Conservation (phyloP, 176 grass and related monocot genomes). For the Rhynchospora breviuscula region DNA sequence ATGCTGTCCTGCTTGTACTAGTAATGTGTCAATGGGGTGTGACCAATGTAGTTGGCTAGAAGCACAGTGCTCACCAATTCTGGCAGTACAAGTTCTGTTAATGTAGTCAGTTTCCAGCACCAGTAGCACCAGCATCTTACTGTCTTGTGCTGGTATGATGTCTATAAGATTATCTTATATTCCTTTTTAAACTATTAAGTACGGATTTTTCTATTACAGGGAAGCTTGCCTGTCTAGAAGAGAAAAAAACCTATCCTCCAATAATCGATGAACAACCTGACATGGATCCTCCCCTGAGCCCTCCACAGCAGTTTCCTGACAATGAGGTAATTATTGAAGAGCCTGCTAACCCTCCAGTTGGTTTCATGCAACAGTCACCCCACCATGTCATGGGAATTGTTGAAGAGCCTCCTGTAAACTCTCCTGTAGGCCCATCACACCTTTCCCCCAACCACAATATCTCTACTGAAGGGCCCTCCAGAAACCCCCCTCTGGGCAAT, state of each 20-base stretch:
- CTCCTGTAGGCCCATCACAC: neutral
- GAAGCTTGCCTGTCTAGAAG: conserved; percentile 10
- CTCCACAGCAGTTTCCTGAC: conserved; percentile 3
- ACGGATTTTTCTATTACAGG: neutral
- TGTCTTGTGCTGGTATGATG: neutral
- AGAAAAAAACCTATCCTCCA: conserved; percentile 6
- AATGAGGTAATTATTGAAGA: neutral
- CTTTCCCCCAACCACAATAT: neutral
- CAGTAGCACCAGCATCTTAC: neutral
- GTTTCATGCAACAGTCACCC: neutral
- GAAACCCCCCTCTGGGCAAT: neutral
- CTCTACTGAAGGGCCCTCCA: neutral
- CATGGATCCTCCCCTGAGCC: neutral
- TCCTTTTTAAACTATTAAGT: neutral
- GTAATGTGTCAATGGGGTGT: neutral
- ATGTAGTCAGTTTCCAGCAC: neutral
- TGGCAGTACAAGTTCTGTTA: neutral
- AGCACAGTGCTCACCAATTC: neutral
- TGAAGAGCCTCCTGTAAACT: neutral
- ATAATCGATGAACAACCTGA: conserved; percentile 2
- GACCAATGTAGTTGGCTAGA: neutral
- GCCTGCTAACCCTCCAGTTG: neutral
- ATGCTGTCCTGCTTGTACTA: neutral
- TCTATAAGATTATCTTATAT: neutral
- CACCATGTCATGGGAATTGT: neutral